Evolutionary conservation across 2,329 filamentous ascomycete genomes (phyloP).

Genomic region (Rosellinia necatrix): DNA sequence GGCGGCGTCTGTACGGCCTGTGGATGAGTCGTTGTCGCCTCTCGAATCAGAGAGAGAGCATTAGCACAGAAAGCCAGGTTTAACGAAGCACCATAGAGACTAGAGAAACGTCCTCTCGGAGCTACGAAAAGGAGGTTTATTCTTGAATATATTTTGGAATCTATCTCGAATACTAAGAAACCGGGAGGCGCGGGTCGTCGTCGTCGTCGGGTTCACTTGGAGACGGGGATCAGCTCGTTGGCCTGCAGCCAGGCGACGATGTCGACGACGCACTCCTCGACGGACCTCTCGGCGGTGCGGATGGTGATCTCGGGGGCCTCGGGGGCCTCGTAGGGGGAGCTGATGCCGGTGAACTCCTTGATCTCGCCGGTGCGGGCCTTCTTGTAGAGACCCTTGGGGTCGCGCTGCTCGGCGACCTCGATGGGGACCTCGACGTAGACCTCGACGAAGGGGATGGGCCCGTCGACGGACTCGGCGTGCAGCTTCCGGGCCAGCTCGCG

Average conservation of each 20-base stretch:
- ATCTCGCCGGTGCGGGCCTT: slow-evolving; percentile 93
- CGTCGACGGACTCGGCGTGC: slow-evolving; percentile 67
- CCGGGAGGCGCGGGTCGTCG: no score
- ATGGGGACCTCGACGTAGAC: slow-evolving; percentile 91
- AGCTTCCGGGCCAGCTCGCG: slow-evolving; percentile 79
- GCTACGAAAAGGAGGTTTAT: slow-evolving; percentile 16
- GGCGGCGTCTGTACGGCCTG: slow-evolving; percentile 11
- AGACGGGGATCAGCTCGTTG: slow-evolving; percentile 60
- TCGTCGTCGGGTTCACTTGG: slow-evolving; percentile 5
- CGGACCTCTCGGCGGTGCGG: slow-evolving; percentile 76
- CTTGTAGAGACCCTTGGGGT: slow-evolving; percentile 98
- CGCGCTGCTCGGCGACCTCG: slow-evolving; percentile 89
- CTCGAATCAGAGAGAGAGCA: slow-evolving; percentile 9
- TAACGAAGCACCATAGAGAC: slow-evolving; percentile 8
- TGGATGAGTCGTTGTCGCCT: slow-evolving; percentile 17
- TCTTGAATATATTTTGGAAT: slow-evolving; percentile 2
- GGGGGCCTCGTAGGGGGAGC: slow-evolving; percentile 92
- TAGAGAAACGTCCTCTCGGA: background rate
- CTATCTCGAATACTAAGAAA: slow-evolving; percentile 7
- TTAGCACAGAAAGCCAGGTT: background rate
- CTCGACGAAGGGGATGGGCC: slow-evolving; percentile 84
- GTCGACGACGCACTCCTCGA: slow-evolving; percentile 85
- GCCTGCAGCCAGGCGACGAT: slow-evolving; percentile 80
- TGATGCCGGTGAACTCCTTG: slow-evolving; percentile 96
- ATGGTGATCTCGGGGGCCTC: slow-evolving; percentile 85